Conservation (phyloP, 179 eudicot species). For the Gypsophila paniculata region DNA sequence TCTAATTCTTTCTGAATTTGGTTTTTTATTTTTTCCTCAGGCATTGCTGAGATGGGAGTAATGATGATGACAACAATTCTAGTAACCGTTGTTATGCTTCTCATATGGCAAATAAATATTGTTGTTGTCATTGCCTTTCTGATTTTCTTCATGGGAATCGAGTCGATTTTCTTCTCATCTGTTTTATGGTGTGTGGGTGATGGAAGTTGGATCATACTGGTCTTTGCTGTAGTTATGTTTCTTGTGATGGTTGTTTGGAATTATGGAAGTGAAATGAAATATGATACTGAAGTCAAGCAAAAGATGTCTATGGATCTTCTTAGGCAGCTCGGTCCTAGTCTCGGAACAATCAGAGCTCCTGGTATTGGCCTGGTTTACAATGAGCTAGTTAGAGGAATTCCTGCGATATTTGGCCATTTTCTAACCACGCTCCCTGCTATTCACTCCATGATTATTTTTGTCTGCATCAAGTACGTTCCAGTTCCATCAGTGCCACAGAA, state of each 20-base stretch:
- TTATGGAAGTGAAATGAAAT: conserved; percentile 90
- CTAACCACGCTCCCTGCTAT: conserved; percentile 90
- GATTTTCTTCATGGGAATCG: conserved; percentile 76
- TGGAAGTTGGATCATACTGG: conserved; percentile 97
- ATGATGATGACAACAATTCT: conserved; percentile 95
- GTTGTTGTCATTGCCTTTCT: conserved; percentile 59
- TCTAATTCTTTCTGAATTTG: conserved; percentile 17
- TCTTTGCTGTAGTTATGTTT: conserved; percentile 72
- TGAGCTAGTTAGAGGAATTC: conserved; percentile 87
- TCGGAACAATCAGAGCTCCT: conserved; percentile 94
- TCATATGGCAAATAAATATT: conserved; percentile 95
- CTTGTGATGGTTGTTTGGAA: conserved; percentile 91
- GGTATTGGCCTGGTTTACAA: conserved; percentile 95
- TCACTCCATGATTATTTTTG: conserved; percentile 96
- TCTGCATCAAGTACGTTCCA: conserved; percentile 93
- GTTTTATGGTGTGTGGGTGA: conserved; percentile 73
- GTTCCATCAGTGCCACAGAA: conserved; percentile 87
- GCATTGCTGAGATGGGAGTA: conserved; percentile 93
- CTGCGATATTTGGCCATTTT: conserved; percentile 95
- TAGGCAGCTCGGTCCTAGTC: conserved; percentile 76
- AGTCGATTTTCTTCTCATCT: conserved; percentile 79
- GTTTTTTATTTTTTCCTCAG: conserved; percentile 36
- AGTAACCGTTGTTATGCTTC: conserved; percentile 95
- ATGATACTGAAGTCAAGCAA: conserved; percentile 87
- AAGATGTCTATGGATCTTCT: conserved; percentile 86